These are phyloP conservation scores for Penicillium lividum DNA, from an alignment of 495 filamentous ascomycete genomes.

Conservation along the genomic window DNA sequence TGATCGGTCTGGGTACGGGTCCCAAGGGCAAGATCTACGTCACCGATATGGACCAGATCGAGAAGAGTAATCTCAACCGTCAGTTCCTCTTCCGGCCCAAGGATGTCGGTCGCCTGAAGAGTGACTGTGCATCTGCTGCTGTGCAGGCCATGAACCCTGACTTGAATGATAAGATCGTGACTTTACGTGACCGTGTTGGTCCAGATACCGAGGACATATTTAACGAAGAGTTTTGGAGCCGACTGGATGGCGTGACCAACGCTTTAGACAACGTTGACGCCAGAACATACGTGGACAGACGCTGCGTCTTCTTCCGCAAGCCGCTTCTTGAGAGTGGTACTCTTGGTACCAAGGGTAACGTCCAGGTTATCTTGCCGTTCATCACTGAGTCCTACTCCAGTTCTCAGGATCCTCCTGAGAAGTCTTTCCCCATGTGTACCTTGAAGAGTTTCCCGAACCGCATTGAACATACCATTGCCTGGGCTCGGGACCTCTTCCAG, in stretches of 20 bases:
- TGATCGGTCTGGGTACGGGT: constrained; percentile 93
- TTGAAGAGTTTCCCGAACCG: constrained; percentile 96
- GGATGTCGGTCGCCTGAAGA: constrained; percentile 97
- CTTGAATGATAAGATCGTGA: constrained; percentile 77
- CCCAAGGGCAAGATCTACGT: constrained; percentile 85
- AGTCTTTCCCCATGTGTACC: constrained; percentile 99
- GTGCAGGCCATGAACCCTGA: constrained; percentile 95
- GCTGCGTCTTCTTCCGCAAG: constrained; percentile 98
- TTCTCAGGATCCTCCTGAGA: constrained; percentile 96
- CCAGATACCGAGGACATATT: constrained; percentile 93
- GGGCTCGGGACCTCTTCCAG: constrained; percentile 94
- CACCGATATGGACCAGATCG: constrained; percentile 97
- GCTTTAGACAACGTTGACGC: constrained; percentile 98
- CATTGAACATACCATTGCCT: constrained; percentile 99
- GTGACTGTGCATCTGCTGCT: constrained; percentile 86
- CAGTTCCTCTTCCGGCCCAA: constrained; percentile 95
- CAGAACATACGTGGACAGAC: constrained; percentile 92
- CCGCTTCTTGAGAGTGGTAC: constrained; percentile 96
- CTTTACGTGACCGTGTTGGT: constrained; percentile 85
- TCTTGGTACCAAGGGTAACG: constrained; percentile 97
- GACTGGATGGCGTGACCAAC: constrained; percentile 92
- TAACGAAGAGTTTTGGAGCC: constrained; percentile 90
- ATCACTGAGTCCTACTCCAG: constrained; percentile 98
- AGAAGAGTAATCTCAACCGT: constrained; percentile 98
- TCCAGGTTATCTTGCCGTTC: constrained; percentile 86